Evolutionary conservation across 2,329 filamentous ascomycete species (phyloP).

Genomic region (Trichophyton schoenleinii): DNA sequence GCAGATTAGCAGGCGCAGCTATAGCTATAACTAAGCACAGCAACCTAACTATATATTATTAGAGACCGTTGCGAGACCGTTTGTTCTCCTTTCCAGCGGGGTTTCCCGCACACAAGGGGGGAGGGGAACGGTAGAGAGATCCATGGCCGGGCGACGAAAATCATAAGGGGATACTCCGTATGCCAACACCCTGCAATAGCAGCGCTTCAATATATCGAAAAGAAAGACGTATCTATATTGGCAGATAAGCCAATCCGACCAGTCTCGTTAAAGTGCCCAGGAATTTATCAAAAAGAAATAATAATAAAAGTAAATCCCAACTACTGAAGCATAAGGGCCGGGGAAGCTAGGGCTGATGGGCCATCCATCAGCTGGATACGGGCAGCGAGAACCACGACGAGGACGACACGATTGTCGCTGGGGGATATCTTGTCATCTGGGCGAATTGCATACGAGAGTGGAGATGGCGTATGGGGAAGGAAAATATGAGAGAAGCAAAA

Average conservation of each 20-base stretch:
- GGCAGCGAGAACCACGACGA: neutral
- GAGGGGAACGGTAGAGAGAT: neutral
- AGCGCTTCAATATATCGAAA: too few species aligned
- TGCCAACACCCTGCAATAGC: too few species aligned
- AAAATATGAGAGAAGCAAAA: neutral
- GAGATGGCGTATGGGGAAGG: neutral
- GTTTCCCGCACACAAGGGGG: neutral
- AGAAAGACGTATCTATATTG: neutral
- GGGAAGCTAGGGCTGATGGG: slow-evolving; percentile 1
- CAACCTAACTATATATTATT: too few species aligned
- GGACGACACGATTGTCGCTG: neutral
- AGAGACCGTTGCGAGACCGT: too few species aligned
- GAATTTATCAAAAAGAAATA: neutral
- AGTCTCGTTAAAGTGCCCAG: neutral
- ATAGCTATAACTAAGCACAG: too few species aligned
- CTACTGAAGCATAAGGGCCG: neutral
- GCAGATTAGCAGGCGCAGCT: too few species aligned
- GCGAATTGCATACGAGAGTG: neutral
- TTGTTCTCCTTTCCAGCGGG: neutral
- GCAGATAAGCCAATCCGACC: neutral
- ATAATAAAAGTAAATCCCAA: neutral
- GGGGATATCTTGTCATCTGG: neutral
- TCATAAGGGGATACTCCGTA: too few species aligned
- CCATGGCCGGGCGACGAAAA: too few species aligned
- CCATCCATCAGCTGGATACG: neutral